Base-by-base conservation (phyloP, 2,329 filamentous ascomycete genomes). In the Alternaria sp. region DNA sequence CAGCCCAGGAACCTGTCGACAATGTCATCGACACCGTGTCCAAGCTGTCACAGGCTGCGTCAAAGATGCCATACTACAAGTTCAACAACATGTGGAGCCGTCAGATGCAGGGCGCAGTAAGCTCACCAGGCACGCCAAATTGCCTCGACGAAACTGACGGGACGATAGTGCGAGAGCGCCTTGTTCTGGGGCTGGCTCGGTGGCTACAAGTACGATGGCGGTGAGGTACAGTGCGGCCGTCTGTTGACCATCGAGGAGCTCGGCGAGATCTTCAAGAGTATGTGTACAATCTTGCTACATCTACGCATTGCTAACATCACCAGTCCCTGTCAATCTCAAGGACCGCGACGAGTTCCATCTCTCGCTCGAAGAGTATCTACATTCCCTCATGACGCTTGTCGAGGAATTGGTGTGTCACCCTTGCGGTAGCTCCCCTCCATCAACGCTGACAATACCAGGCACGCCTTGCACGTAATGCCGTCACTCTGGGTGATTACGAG, bases 301-400 rank as follows among this genome's bases (percentile, higher is more conserved):
- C 21, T 33, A 24, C 23, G 26, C 31, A 21, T 6, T 28, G 7
- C 61, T 72, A 54, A 71, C 36, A 26, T 3, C 11, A 5, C 26
- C 50, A 93, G 93, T 97, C 10, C 93, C 93, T 11, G 90, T 95
- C 63, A 97, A 97, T 75, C 85, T 97, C 72, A 96, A 96, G 78
- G 90, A 94, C 71, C 83, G 86, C 61, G 94, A 98, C 76, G 86
- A 88, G 50, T 99, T 99, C 84, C 95, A 99, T 77, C 84, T 99
- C 71, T 96, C 93, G 41, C 94, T 98, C 70, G 95, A 99, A 79
- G 95, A 99, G 80, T 99, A 99, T 78, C 88, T 99, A 24, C 88
- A 96, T 59, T 89, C 92, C 13, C 84, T 98, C 58, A 94, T 95
- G 58, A 87, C 89, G 60, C 86, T 98, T 59, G 91, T 95, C 37